Evolutionary conservation across 179 eudicot genomes (phyloP), one percentile per base, ranked within the genome.

Genomic region (Monotropa hypopitys): DNA sequence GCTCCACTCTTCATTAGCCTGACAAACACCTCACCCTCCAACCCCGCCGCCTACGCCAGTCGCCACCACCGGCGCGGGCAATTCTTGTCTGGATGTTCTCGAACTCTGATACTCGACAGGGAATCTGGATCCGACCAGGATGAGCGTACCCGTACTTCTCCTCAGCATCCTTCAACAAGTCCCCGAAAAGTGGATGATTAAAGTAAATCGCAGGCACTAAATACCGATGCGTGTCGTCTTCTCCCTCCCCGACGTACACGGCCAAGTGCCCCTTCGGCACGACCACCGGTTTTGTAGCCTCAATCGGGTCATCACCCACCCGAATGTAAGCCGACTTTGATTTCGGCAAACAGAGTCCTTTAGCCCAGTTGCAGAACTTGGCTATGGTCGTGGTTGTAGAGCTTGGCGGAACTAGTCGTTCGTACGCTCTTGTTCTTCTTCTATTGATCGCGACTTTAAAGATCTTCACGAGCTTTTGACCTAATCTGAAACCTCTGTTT

Each of bases 221-320:
- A 0, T 86, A 85, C 40, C 90, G 71, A 46, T 77, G 83, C 11
- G 73, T n/a, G 46, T 88, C 89, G 6, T 85, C 88, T 16, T 89
- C 88, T 45, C 75, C 76, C 56, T 88, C 84, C 1, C 90, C 94
- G 38, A 90, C 92, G 79, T 87, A 88, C 2, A 90, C 88, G 0
- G 87, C 89, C 81, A 89, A 12, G 49, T 89, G 87, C 45, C 90
- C 90, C 70, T 90, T 92, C 0, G 96, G 97, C 1, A 89, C 87
- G 2, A 72, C 47, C 69, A 40, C 78, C n/a, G 81, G 73, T 28
- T 79, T 80, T 1, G 65, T 11, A 7, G 68, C 30, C 62, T 81
- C 82, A 11, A 40, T 38, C 74, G 87, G 84, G 26, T 80, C 87
- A 0, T 75, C 81, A 77, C 84, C 89, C 65, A 86, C 80, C 77